A percentile compares a stretch with the other conserved stretches of the same genome.
Conservation (phyloP, 306 rosid genomes). For the Macrotyloma uniflorum region DNA sequence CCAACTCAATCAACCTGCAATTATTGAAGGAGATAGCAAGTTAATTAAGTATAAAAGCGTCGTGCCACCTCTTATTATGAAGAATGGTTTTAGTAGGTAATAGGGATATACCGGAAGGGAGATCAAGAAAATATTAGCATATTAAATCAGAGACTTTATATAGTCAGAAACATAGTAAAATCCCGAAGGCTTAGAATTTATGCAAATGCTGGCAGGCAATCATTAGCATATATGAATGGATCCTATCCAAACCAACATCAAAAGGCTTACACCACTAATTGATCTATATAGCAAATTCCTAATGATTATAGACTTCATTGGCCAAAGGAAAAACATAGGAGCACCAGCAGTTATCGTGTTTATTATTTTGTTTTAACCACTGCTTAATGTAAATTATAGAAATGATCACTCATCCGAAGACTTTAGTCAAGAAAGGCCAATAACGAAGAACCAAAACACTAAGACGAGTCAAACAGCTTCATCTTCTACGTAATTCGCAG, state of each 20-base stretch:
- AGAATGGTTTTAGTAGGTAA: too few relatives aligned
- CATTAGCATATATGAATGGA: constrained; percentile 7
- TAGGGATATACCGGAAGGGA: neutral
- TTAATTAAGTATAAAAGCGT: too few relatives aligned
- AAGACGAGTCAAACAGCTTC: constrained; percentile 38
- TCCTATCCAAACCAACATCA: neutral
- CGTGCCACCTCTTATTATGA: too few relatives aligned
- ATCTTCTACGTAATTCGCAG: constrained; percentile 66
- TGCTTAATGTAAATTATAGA: constrained; percentile 25
- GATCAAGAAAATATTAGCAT: neutral
- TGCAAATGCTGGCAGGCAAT: constrained; percentile 3
- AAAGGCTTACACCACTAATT: neutral
- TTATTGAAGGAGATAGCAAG: too few relatives aligned
- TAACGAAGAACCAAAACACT: constrained; percentile 12
- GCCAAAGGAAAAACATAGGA: constrained; percentile 21
- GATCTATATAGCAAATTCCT: neutral
- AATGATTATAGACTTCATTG: constrained; percentile 16
- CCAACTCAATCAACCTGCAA: too few relatives aligned
- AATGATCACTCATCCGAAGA: constrained; percentile 34
- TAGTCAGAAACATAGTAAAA: constrained; percentile 6
- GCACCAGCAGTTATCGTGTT: constrained; percentile 18
- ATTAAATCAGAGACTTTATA: constrained; percentile 17
- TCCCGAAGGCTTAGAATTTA: neutral
- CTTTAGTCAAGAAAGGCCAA: constrained; percentile 24
- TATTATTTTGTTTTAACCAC: constrained; percentile 40